Evolutionary conservation across 2,329 filamentous ascomycete genomes (phyloP), one percentile per base, ranked within the genome.

Genomic region (Diaporthe batatas): DNA sequence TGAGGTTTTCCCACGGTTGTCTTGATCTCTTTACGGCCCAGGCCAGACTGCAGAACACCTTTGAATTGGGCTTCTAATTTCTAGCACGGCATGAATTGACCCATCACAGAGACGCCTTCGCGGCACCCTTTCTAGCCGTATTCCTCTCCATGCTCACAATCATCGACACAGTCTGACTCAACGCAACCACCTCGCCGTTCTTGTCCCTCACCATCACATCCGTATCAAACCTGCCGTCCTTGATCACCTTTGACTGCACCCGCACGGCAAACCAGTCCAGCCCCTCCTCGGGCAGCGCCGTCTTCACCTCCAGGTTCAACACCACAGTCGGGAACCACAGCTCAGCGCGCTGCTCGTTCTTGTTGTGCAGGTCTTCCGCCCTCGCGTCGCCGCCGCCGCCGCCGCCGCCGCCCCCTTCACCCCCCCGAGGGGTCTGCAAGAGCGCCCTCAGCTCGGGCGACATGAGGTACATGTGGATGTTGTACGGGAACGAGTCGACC

Each of bases 101-200:
- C 1, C 3, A 1, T 12, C 7, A 55, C 53, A 55, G 7, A 32
- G 53, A 55, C 14, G 53, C 16, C 18, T 55, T 55, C 18, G 53
- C 5, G 11, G 53, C 32, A 55, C 25, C 25, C 2, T 21, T 55
- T 14, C 25, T 21, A 3, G 53, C 25, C 53, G 29, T 32, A 11
- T 55, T 55, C 53, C 53, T 55, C 14, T 55, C 53, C 53, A 55
- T 55, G 53, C 53, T 55, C 29, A 55, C 53, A 21, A 55, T 32
- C 53, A 55, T 55, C 16, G 29, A 55, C 16, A 55, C 53, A 7
- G 16, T 32, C 23, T 55, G 53, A 34, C 25, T 34, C 53, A 55
- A 32, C 2, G 53, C 29, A n/a, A 55, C 21, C 25, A 55, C 53
- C 25, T 55, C 53, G 29, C 53, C 29, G 8, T 32, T 34, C 53